A percentile compares a stretch with the other conserved stretches of the same genome.
phyloP scores from a whole-genome alignment of 78 protist genomes.

The Polysphondylium violaceum region DNA sequence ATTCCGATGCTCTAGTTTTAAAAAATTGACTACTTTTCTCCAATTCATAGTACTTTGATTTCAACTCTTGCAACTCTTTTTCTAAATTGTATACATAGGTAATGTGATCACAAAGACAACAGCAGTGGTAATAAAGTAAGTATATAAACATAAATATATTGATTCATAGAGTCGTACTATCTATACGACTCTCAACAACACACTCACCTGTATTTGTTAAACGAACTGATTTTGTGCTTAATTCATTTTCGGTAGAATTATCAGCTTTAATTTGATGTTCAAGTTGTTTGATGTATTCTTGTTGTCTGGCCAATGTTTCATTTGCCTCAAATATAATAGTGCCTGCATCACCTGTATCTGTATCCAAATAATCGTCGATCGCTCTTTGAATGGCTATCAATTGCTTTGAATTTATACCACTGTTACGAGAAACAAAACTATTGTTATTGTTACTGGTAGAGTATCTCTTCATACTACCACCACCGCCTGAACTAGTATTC shows the following conservation, averaged over 20 bases:
- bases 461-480: too few species aligned
- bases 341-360: background rate
- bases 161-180: too few species aligned
- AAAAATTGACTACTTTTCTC: slow-evolving; percentile 14
- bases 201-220: background rate
- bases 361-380: slow-evolving; percentile 15
- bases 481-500: too few species aligned
- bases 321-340: slow-evolving; percentile 8
- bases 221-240: background rate
- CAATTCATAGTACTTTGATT: slow-evolving; percentile 15
- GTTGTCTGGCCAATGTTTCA: background rate
- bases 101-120: too few species aligned
- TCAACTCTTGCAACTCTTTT: slow-evolving; percentile 12
- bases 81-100: too few species aligned
- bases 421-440: too few species aligned
- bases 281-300: background rate
- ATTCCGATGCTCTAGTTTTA: slow-evolving; percentile 6
- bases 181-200: too few species aligned
- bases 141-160: too few species aligned
- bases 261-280: slow-evolving; percentile 14
- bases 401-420: too few species aligned
- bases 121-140: too few species aligned
- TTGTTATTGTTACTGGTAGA: too few species aligned
- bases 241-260: background rate
- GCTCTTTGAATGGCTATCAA: slow-evolving; percentile 1